Base-by-base conservation (phyloP, 345 rosid genomes). In the Pistacia vera region DNA sequence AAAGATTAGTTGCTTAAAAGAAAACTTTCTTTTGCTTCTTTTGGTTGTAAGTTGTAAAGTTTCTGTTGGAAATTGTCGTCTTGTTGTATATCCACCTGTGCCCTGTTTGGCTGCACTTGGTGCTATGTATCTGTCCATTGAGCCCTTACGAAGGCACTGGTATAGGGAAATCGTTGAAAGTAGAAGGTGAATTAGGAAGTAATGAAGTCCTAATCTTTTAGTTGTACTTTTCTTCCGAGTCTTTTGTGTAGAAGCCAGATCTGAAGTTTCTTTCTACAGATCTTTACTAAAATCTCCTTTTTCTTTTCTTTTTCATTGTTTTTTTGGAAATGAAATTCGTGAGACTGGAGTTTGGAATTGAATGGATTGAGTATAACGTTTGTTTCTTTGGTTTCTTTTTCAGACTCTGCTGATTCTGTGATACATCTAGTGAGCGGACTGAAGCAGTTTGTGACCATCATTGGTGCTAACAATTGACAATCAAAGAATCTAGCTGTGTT, bases 331-430 rank as follows among this genome's bases (percentile, higher is more conserved):
- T 8, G 64, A 60, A 28, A 28, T 4, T 12, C 10, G 3, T 11
- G 6, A 62, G 41, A 4, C 8, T 35, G 8, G 46, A 7, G 41
- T 16, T 17, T 35, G 8, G 46, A 7, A 11, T 46, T 18, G 44
- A 46, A 6, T 28, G 10, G 30, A 61, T 33, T 5, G 16, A 18
- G 10, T 38, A 41, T 72, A 60, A 63, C 11, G 20, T 65, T 60
- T 20, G 10, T 46, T 48, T 5, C 17, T 59, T 18, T 28, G 44
- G 17, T 75, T n/a, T 46, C 3, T 59, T 69, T 69, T 22, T 64
- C 82, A 80, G 81, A 66, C 56, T 57, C 17, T 55, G 71, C 52
- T 49, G 51, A 41, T 58, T 66, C 35, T 74, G 17, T 67, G 41
- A 76, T 72, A 63, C 30, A 48, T 72, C 28, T 25, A 57, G 60